phyloP scores from a whole-genome alignment of 2,329 filamentous ascomycete genomes.

The Colletotrichum truncatum region DNA sequence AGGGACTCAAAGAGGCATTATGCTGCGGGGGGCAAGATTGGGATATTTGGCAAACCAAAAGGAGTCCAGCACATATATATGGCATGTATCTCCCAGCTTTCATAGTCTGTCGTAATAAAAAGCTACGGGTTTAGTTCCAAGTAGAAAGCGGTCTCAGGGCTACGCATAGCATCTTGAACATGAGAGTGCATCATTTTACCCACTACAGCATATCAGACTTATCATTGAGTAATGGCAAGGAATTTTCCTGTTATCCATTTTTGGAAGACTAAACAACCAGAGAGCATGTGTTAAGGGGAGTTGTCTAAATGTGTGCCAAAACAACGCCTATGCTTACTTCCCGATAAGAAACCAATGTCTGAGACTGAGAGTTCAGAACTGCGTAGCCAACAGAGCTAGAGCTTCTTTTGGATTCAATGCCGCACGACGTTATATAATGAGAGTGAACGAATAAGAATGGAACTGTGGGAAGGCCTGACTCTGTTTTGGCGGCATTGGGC shows the following conservation, averaged over 20 bases:
- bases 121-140: neutral
- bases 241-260: neutral
- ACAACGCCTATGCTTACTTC: too few relatives aligned
- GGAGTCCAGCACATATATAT: too few relatives aligned
- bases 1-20: too few relatives aligned
- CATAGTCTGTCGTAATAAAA: too few relatives aligned
- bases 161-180: conserved; percentile 10
- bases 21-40: too few relatives aligned
- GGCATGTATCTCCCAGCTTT: too few relatives aligned
- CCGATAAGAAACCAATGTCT: too few relatives aligned
- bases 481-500: neutral
- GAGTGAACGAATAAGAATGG: neutral
- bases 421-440: too few relatives aligned
- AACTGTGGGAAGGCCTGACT: neutral
- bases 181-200: conserved; percentile 23
- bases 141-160: conserved; percentile 20
- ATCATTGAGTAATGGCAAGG: neutral
- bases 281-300: too few relatives aligned
- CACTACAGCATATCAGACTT: conserved; percentile 19
- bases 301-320: too few relatives aligned
- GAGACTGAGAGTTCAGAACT: neutral
- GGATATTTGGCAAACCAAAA: too few relatives aligned
- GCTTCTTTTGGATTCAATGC: neutral
- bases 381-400: neutral
- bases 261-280: too few relatives aligned